Evolutionary conservation across 2,329 filamentous ascomycete species (phyloP).

Genomic region (Cercospora zeae-maydis): DNA sequence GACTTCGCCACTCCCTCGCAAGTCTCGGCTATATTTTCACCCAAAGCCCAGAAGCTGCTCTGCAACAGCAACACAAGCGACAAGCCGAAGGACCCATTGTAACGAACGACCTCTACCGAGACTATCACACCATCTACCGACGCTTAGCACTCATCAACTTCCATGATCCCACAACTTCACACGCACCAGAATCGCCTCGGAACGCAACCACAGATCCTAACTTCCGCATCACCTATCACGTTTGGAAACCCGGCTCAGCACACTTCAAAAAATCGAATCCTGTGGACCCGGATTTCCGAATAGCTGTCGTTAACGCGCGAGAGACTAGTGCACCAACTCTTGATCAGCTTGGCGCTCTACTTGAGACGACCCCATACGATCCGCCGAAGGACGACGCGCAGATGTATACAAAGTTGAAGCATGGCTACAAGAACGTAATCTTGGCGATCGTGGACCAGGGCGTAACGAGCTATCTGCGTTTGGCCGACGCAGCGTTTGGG

Average conservation of each 20-base stretch:
- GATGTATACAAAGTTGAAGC: slow-evolving; percentile 74
- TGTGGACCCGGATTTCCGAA: slow-evolving; percentile 74
- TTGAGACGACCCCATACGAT: slow-evolving; percentile 70
- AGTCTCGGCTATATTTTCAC: slow-evolving; percentile 21
- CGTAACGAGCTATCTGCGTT: slow-evolving; percentile 78
- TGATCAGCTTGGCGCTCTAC: slow-evolving; percentile 64
- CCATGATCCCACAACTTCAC: slow-evolving; percentile 55
- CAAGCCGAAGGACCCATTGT: slow-evolving; percentile 47
- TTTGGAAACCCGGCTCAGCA: slow-evolving; percentile 68
- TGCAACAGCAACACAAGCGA: neutral
- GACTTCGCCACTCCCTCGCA: slow-evolving; percentile 33
- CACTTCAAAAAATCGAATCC: slow-evolving; percentile 77
- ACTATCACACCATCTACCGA: slow-evolving; percentile 66
- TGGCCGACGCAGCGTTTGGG: slow-evolving; percentile 75
- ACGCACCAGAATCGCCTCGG: slow-evolving; percentile 29
- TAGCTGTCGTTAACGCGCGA: slow-evolving; percentile 76
- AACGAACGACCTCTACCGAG: slow-evolving; percentile 52
- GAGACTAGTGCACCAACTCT: slow-evolving; percentile 69
- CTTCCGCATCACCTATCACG: slow-evolving; percentile 72
- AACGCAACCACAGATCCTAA: slow-evolving; percentile 41
- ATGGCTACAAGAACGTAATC: slow-evolving; percentile 79
- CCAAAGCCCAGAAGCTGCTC: neutral
- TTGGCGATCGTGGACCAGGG: slow-evolving; percentile 87
- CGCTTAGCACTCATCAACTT: slow-evolving; percentile 70
- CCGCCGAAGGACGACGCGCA: slow-evolving; percentile 49